phyloP scores from a whole-genome alignment of 352 stramenopile genomes.

The Phytophthora pseudosyringae region DNA sequence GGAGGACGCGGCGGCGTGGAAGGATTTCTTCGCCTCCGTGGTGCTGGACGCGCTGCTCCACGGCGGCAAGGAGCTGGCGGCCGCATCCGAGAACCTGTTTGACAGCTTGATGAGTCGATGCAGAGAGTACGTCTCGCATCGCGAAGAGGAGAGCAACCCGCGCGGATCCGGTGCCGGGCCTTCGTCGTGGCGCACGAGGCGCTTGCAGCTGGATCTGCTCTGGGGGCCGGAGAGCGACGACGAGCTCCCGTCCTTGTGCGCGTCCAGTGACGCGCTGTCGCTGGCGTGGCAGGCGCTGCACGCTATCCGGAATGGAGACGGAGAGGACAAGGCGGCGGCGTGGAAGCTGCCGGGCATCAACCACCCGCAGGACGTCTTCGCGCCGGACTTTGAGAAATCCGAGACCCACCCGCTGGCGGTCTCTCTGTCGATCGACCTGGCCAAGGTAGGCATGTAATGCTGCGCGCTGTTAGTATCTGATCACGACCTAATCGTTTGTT shows the following conservation, averaged over 20 bases:
- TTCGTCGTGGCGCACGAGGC: conserved; percentile 73
- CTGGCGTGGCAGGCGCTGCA: conserved; percentile 69
- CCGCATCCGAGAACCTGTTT: conserved; percentile 61
- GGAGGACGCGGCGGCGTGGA: conserved; percentile 70
- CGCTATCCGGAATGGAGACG: conserved; percentile 35
- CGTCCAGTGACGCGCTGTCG: conserved; percentile 63
- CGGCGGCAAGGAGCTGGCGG: conserved; percentile 53
- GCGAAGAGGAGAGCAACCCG: conserved; percentile 70
- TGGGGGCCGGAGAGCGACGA: conserved; percentile 70
- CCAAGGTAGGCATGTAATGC: conserved; percentile 39
- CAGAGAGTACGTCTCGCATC: conserved; percentile 71
- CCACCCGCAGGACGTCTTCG: conserved; percentile 66
- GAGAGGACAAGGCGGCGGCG: conserved; percentile 40
- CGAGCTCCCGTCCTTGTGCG: conserved; percentile 59
- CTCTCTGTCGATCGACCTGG: conserved; percentile 55
- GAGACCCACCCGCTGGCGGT: conserved; percentile 55
- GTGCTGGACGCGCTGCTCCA: conserved; percentile 78
- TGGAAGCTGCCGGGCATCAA: conserved; percentile 61
- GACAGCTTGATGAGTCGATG: conserved; percentile 75
- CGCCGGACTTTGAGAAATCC: conserved; percentile 27
- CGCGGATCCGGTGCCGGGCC: conserved; percentile 44
- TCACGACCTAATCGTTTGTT: background rate
- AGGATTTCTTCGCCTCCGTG: conserved; percentile 77
- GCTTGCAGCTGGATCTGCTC: conserved; percentile 70
- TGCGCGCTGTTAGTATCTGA: background rate